Base-by-base conservation (phyloP, 495 filamentous ascomycete species). In the Penicillium manginii region DNA sequence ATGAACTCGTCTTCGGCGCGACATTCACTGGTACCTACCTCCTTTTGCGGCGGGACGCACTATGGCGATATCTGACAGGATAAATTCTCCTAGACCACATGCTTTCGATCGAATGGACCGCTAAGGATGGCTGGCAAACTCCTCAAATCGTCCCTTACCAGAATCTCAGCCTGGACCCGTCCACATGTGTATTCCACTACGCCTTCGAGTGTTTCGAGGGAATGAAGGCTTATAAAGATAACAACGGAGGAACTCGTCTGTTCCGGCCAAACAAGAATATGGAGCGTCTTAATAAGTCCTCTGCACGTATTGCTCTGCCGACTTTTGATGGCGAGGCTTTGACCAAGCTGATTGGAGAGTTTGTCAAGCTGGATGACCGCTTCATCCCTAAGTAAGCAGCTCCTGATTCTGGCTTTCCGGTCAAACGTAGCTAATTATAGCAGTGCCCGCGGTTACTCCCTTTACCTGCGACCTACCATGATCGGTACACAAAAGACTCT, bases 261-360 rank as follows among this genome's bases (percentile, higher is more conserved):
- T 98, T 98, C 83, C 86, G 94, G n/a, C 94, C 94, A 0, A 87
- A 94, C 74, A 92, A 87, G 81, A 98, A 98, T 79, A 97, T 97
- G 94, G 84, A 81, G 55, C 89, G 94, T 45, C 75, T 98, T 72
- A 97, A 96, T 76, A 89, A 88, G 69, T 96, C 92, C 9, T 86
- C 89, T 58, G 82, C 90, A 32, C 88, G 94, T 49, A 97, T 98
- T 74, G 92, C 96, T 5, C 83, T 98, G 40, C 94, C 94, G 29
- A 91, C 85, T 14, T 90, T 98, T 66, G 83, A 88, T 58, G 74
- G 86, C 14, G 78, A 84, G 3, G 83, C 84, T 32, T 74, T 97
- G 60, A 91, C 88, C 58, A 85, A 92, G 21, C 76, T 97, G 62
- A 91, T 98, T 73, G 78, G 87, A 35, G 80, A 87, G 61, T 88